Base-by-base conservation (phyloP, 306 rosid species). In the Comarum palustre region DNA sequence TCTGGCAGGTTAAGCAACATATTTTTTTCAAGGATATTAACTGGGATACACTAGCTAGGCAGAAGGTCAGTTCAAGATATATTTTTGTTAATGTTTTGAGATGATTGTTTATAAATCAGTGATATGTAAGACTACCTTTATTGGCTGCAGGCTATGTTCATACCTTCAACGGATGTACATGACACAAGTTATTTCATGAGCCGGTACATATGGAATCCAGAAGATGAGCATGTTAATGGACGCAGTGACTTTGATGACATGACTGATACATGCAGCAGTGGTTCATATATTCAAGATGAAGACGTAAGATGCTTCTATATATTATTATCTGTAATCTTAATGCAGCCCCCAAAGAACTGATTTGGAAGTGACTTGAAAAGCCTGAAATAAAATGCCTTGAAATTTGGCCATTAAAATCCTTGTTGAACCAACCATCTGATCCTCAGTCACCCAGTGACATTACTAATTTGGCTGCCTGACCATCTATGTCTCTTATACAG, bases 141-240 rank as follows among this genome's bases (percentile, higher is more conserved):
- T 79, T 70, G 76, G 46, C 34, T 82, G 66, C 88, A 95, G 99
- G 99, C 97, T 31, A 90, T 83, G 93, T 95, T 95, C 84, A 95
- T 91, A 82, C 99, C 99, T 46, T 74, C 96, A 14, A 85, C 92
- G 10, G 99, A 91, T 80, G 78, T 85, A 64, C 97, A 70, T 51
- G 96, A 95, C 82, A 95, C 99, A 19, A 90, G 97, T 87, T 95
- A 95, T 79, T 95, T 95, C 79, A 88, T 88, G 96, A 95, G 99
- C 83, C 91, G 99, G 31, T 95, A 89, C 87, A 84, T 88, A 82
- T 95, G 99, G 97, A 90, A 88, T 82, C 90, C 92, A 45, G 97
- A 88, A 82, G 96, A 91, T 76, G 97, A 88, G 61, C 91, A 90
- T 75, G 85, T 88, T 61, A 54, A 82, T 32, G 96, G 99, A 19